These are phyloP conservation scores for Beauveria rudraprayagi DNA, from an alignment of 2,329 filamentous ascomycete genomes.

Conservation along the genomic window DNA sequence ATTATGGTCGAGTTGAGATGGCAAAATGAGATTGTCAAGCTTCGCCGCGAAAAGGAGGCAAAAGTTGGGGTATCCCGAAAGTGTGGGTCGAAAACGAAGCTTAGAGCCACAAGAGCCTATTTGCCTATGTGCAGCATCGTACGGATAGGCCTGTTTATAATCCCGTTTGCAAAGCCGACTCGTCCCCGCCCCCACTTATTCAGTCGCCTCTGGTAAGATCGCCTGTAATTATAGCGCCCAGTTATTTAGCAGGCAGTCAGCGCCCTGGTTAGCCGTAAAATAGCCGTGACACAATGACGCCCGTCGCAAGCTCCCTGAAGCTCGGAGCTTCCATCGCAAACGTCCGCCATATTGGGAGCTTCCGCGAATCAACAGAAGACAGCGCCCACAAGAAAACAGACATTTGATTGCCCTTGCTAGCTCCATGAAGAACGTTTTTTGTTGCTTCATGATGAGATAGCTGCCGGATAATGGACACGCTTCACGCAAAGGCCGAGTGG, in stretches of 20 bases:
- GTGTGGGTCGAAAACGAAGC: not conserved
- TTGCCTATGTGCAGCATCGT: too few species aligned
- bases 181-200: too few species aligned
- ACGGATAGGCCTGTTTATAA: too few species aligned
- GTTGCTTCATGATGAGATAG: conserved; percentile 23
- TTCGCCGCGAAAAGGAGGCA: not conserved
- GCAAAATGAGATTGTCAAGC: not conserved
- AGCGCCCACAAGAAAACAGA: not conserved
- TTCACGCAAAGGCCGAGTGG: conserved; percentile 78
- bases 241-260: not conserved
- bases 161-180: too few species aligned
- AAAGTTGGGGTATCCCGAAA: not conserved
- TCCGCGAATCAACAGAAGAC: not conserved
- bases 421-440: too few species aligned
- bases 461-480: conserved; percentile 40
- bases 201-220: too few species aligned
- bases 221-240: too few species aligned
- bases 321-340: not conserved
- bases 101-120: too few species aligned
- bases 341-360: not conserved
- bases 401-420: too few species aligned
- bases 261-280: conserved; percentile 1
- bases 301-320: not conserved
- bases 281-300: conserved; percentile 6
- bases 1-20: not conserved